Evolutionary conservation across 192 early-diverging fungal species (phyloP), one percentile per base, ranked within the genome.

Genomic region (Phlyctochytrium arcticum): DNA sequence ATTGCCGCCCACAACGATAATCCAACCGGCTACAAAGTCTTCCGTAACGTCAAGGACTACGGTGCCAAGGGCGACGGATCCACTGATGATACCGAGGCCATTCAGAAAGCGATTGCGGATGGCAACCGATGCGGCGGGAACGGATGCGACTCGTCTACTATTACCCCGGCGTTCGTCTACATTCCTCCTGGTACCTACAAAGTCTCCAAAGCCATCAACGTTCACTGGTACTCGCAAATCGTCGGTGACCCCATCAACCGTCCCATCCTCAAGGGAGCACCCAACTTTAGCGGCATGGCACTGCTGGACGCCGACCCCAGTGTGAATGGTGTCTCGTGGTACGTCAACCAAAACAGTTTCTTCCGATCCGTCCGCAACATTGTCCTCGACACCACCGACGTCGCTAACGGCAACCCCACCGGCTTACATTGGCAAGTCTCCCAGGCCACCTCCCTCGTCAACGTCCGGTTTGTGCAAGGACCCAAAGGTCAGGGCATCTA

Each of bases 401-500:
- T 68, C 15, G 70, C 75, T 7, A 42, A 44, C 2, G 32, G 56
- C 8, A 3, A n/a, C n/a, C 62, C 47, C 53, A 73, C 74, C 17
- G 72, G 64, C 37, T 39, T 76, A 23, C 75, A 76, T 31, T 76
- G 75, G 75, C 75, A 76, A 54, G 75, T 76, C 27, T 67, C 75
- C 36, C 75, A 76, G 50, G 75, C 75, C 1, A 76, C 75, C 1
- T 72, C 69, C n/a, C 32, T 76, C 17, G 47, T 33, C 9, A 76
- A 76, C 59, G 34, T 76, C 36, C 31, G 33, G 10, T 76, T 76
- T 58, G 6, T 46, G 19, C 69, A 74, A 74, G 61, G 62, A 15
- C 5, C 35, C 5, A 48, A 39, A 2, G 74, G 33, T 1, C 75
- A 78, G 35, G 76, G 76, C 46, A 49, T 78, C 5, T 78, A 50